These are phyloP conservation scores for Penicillium sclerotiorum DNA, from an alignment of 2,329 filamentous ascomycete species.

Conservation along the genomic window DNA sequence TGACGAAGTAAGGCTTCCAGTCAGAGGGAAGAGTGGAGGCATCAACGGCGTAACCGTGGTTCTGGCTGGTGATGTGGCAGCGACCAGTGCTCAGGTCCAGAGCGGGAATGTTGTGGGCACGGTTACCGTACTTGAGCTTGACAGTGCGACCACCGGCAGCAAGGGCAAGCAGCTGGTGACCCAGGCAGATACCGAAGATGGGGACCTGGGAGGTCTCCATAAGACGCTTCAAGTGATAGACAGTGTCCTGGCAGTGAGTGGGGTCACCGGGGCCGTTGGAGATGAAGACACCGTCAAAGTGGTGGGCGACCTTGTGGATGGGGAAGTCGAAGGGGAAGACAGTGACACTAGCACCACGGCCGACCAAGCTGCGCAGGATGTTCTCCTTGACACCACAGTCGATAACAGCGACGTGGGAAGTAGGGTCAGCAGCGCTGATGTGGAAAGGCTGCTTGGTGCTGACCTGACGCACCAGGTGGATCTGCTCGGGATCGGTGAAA, in stretches of 20 bases:
- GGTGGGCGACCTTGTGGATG: conserved; percentile 95
- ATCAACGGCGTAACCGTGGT: conserved; percentile 97
- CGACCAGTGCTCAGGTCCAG: conserved; percentile 92
- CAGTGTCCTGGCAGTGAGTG: conserved; percentile 92
- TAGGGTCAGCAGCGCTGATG: conserved; percentile 78
- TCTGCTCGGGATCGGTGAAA: conserved; percentile 91
- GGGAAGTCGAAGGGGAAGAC: conserved; percentile 97
- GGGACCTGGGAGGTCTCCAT: conserved; percentile 91
- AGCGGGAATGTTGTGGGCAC: conserved; percentile 96
- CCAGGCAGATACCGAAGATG: conserved; percentile 97
- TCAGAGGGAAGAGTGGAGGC: conserved; percentile 76
- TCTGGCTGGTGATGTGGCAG: conserved; percentile 98
- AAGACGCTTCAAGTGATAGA: conserved; percentile 85
- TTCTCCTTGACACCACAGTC: conserved; percentile 99
- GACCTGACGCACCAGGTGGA: conserved; percentile 94
- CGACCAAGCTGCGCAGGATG: conserved; percentile 91
- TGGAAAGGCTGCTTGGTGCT: conserved; percentile 99
- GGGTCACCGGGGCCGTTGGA: conserved; percentile 98
- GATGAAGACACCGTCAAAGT: conserved; percentile 99
- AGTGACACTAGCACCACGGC: conserved; percentile 87
- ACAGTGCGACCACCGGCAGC: conserved; percentile 86
- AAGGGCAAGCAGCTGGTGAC: conserved; percentile 92
- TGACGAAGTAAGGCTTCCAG: conserved; percentile 98
- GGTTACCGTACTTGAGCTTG: conserved; percentile 99
- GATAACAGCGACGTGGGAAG: conserved; percentile 88